These are phyloP conservation scores for Actinomortierella ambigua DNA, from an alignment of 371 early-diverging fungal species.

Conservation along the genomic window DNA sequence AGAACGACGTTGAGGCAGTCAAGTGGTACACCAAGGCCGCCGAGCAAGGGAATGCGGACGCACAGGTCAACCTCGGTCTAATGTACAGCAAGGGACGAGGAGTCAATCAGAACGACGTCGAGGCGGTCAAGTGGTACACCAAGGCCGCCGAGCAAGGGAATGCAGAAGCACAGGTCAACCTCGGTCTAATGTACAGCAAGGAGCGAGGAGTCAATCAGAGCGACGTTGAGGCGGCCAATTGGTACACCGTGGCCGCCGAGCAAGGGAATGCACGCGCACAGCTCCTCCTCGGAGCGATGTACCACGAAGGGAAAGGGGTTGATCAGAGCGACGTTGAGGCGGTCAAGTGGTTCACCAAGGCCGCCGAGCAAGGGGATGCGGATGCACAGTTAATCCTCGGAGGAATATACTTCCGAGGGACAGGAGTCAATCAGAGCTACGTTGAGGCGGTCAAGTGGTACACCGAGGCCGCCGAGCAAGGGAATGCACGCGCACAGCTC, in stretches of 20 bases:
- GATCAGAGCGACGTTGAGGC: too few relatives aligned
- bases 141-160: slow-evolving; percentile 77
- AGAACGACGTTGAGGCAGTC: slow-evolving; percentile 68
- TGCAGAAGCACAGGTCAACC: slow-evolving; percentile 78
- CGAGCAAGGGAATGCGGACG: slow-evolving; percentile 66
- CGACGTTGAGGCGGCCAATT: too few relatives aligned
- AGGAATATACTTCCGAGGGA: slow-evolving; percentile 83
- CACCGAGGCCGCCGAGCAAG: slow-evolving; percentile 76
- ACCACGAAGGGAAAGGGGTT: too few relatives aligned
- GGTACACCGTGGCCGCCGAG: slow-evolving; percentile 76
- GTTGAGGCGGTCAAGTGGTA: slow-evolving; percentile 79
- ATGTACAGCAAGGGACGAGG: slow-evolving; percentile 87
- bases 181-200: too few relatives aligned
- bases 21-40: slow-evolving; percentile 74
- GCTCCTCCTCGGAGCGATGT: too few relatives aligned
- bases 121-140: slow-evolving; percentile 76
- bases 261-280: slow-evolving; percentile 57
- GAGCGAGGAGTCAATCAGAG: too few relatives aligned
- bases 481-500: slow-evolving; percentile 70
- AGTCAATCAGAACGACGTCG: slow-evolving; percentile 60
- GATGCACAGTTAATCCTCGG: slow-evolving; percentile 89
- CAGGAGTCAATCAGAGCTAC: slow-evolving; percentile 70
- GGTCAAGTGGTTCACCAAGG: slow-evolving; percentile 71
- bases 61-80: slow-evolving; percentile 83
- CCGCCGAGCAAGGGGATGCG: too few relatives aligned